Conservation (phyloP, 345 rosid species). For the Dovyalis caffra region DNA sequence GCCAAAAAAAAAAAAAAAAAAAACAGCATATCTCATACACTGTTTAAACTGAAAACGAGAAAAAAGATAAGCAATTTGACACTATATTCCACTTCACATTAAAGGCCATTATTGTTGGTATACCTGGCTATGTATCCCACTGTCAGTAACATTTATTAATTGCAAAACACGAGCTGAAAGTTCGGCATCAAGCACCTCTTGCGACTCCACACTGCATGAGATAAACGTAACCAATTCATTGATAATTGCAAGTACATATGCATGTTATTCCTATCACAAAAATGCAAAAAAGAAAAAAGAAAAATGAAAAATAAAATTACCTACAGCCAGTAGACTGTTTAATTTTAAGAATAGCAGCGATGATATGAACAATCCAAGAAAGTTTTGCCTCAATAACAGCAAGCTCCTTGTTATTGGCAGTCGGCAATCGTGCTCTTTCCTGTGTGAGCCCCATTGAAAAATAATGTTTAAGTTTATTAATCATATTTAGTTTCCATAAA, state of each 20-base stretch:
- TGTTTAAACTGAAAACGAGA: not conserved
- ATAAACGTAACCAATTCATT: constrained; percentile 7
- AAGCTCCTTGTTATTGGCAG: constrained; percentile 67
- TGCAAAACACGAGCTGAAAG: constrained; percentile 98
- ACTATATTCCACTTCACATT: not conserved
- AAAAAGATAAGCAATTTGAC: not conserved
- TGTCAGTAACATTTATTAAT: constrained; percentile 83
- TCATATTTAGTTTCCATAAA: constrained; percentile 1
- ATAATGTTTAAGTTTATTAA: not conserved
- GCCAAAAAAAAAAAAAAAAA: not conserved
- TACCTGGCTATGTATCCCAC: constrained; percentile 90
- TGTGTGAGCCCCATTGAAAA: constrained; percentile 31
- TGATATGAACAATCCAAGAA: constrained; percentile 94
- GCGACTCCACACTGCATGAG: constrained; percentile 81
- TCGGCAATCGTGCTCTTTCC: constrained; percentile 75
- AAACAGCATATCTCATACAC: not conserved
- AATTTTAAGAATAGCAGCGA: constrained; percentile 87
- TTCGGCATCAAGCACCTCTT: constrained; percentile 97
- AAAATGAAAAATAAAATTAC: constrained; percentile 33
- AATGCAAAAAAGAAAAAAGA: not conserved
- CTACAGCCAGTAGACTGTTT: constrained; percentile 90
- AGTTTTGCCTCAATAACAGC: constrained; percentile 88
- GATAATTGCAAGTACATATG: constrained; percentile 16
- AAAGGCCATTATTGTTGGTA: not conserved
- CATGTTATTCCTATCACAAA: constrained; percentile 5